These are phyloP conservation scores for Tuber indicum DNA, from an alignment of 495 filamentous ascomycete species.

Conservation along the genomic window DNA sequence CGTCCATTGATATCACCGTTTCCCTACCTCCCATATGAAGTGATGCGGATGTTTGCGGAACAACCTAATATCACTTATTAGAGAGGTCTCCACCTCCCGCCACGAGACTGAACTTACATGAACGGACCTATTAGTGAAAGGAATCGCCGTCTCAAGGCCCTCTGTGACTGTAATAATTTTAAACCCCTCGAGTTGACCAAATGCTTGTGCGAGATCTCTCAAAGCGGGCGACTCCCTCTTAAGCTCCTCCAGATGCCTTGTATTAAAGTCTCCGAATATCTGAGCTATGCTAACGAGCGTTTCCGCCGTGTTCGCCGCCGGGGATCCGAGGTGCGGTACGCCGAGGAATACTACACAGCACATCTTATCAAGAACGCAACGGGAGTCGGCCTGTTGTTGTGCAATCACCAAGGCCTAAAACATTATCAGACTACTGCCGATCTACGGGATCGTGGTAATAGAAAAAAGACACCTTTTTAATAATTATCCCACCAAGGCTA, in stretches of 20 bases:
- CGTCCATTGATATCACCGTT: constrained; percentile 17
- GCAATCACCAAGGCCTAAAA: constrained; percentile 27
- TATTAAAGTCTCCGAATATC: constrained; percentile 20
- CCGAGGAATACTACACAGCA: constrained; percentile 30
- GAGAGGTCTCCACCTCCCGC: neutral
- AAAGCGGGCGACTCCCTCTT: constrained; percentile 22
- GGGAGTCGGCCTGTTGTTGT: constrained; percentile 14
- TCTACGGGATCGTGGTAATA: neutral
- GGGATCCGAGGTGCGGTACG: constrained; percentile 29
- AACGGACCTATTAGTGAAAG: constrained; percentile 22
- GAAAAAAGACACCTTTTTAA: constrained; percentile 20
- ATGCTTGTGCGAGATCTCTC: constrained; percentile 21
- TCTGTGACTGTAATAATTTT: constrained; percentile 25
- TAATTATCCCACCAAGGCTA: constrained; percentile 29
- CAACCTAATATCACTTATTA: constrained; percentile 12
- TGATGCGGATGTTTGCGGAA: constrained; percentile 23
- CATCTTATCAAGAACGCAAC: constrained; percentile 17
- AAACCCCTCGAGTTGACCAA: constrained; percentile 29
- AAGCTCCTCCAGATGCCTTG: constrained; percentile 25
- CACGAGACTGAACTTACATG: constrained; percentile 17
- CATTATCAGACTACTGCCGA: neutral
- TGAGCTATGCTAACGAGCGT: constrained; percentile 28
- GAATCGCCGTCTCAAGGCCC: constrained; percentile 22
- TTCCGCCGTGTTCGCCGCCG: constrained; percentile 27
- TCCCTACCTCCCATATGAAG: constrained; percentile 31